These are phyloP conservation scores for Candolleomyces eurysporus DNA, from an alignment of 768 basidiomycete genomes.

Conservation along the genomic window DNA sequence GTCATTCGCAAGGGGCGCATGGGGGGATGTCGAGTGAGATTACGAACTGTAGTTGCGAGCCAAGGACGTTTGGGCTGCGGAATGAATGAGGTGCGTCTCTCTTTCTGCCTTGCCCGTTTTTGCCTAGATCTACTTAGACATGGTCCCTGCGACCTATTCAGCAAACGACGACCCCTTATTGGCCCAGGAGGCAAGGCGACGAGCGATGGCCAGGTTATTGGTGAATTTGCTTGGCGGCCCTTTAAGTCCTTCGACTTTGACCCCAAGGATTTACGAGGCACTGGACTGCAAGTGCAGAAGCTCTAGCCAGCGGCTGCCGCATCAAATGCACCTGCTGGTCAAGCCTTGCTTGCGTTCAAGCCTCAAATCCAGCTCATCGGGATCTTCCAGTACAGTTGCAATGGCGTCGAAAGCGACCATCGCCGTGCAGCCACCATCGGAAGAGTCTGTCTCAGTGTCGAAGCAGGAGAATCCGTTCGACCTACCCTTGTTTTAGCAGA, in stretches of 20 bases:
- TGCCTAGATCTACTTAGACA: constrained; percentile 58
- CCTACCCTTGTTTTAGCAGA: constrained; percentile 72
- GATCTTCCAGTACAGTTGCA: constrained; percentile 13
- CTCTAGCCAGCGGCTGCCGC: constrained; percentile 54
- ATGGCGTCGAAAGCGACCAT: not conserved
- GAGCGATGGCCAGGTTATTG: constrained; percentile 69
- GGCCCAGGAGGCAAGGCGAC: constrained; percentile 68
- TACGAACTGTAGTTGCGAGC: constrained; percentile 93
- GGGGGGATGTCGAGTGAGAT: constrained; percentile 83
- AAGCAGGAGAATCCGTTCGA: constrained; percentile 28
- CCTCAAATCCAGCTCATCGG: constrained; percentile 13
- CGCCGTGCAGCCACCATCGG: constrained; percentile 18
- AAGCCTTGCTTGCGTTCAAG: constrained; percentile 62
- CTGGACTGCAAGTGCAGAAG: constrained; percentile 90
- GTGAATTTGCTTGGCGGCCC: constrained; percentile 72
- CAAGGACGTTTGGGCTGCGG: constrained; percentile 80
- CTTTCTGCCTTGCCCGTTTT: not conserved
- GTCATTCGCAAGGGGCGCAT: constrained; percentile 82
- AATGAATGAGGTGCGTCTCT: constrained; percentile 83
- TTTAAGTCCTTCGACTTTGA: constrained; percentile 74
- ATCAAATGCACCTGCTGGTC: constrained; percentile 42
- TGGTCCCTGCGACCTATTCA: constrained; percentile 80
- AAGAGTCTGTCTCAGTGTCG: constrained; percentile 13
- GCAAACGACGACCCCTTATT: constrained; percentile 62
- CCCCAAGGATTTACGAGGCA: constrained; percentile 83